Conservation (phyloP, 768 basidiomycete species). For the Tricholoma sp. region DNA sequence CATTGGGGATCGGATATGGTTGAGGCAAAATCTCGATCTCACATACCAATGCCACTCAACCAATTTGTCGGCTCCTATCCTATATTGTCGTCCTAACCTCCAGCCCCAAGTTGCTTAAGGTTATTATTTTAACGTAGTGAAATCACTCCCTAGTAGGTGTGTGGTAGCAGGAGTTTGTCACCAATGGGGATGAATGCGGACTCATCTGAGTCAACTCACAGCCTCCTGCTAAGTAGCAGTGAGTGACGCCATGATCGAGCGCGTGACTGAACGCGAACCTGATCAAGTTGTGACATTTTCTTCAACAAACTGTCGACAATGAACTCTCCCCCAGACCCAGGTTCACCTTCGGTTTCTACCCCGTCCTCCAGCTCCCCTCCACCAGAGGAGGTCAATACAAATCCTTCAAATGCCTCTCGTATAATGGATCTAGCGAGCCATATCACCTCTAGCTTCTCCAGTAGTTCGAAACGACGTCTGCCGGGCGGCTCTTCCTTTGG, state of each 20-base stretch:
- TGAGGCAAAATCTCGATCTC: background rate
- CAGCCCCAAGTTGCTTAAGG: no score
- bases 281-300: background rate
- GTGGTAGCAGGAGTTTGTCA: no score
- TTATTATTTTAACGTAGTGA: no score
- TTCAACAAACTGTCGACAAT: slow-evolving; percentile 14
- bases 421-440: slow-evolving; percentile 31
- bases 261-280: background rate
- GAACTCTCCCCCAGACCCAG: slow-evolving; percentile 39
- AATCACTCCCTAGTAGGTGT: no score
- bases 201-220: no score
- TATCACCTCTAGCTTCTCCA: slow-evolving; percentile 27
- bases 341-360: slow-evolving; percentile 34
- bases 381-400: slow-evolving; percentile 31
- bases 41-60: background rate
- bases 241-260: no score
- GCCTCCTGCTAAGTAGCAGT: no score
- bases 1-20: no score
- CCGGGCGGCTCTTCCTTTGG: slow-evolving; percentile 41
- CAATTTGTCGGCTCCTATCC: no score
- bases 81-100: no score
- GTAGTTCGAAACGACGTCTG: slow-evolving; percentile 44
- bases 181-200: no score
- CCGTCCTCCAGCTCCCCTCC: slow-evolving; percentile 37
- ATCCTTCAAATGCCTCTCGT: slow-evolving; percentile 11